These are phyloP conservation scores for Thozetella sp. DNA, from an alignment of 495 filamentous ascomycete genomes.

Conservation along the genomic window DNA sequence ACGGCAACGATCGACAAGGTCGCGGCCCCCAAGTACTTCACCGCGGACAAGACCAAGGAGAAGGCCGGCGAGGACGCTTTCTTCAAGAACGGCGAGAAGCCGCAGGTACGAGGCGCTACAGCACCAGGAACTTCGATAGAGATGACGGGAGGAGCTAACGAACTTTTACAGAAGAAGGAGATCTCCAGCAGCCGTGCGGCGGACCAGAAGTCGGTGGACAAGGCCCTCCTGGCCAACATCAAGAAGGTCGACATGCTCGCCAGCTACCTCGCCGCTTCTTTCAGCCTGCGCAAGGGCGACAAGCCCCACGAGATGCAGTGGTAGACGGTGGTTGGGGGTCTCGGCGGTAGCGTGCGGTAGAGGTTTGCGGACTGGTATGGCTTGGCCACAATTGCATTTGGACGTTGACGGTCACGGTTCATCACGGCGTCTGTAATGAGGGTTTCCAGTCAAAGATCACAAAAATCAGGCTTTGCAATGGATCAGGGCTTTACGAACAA, in stretches of 20 bases:
- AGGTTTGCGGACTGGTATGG: conserved; percentile 48
- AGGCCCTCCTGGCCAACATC: conserved; percentile 85
- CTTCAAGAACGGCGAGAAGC: conserved; percentile 97
- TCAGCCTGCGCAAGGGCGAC: conserved; percentile 97
- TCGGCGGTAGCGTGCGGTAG: conserved; percentile 34
- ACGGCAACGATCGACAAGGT: conserved; percentile 82
- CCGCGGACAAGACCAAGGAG: conserved; percentile 86
- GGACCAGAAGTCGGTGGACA: conserved; percentile 98
- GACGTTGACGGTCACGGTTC: conserved; percentile 56
- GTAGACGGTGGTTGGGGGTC: conserved; percentile 49
- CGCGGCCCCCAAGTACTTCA: conserved; percentile 85
- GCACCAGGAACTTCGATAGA: not conserved
- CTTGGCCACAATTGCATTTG: conserved; percentile 59
- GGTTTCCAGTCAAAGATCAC: conserved; percentile 55
- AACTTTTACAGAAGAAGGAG: conserved; percentile 83
- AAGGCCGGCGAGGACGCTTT: conserved; percentile 96
- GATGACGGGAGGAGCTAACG: conserved; percentile 20
- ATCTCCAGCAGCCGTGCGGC: conserved; percentile 83
- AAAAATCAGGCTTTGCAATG: conserved; percentile 35
- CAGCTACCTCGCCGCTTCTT: conserved; percentile 87
- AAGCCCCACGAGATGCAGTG: conserved; percentile 97
- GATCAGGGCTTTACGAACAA: conserved; percentile 27
- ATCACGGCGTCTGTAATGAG: conserved; percentile 62
- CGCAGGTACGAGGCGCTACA: conserved; percentile 69
- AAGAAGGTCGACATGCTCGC: conserved; percentile 92